phyloP scores from a whole-genome alignment of 257 asterid genomes.

The Ehretia macrophylla region DNA sequence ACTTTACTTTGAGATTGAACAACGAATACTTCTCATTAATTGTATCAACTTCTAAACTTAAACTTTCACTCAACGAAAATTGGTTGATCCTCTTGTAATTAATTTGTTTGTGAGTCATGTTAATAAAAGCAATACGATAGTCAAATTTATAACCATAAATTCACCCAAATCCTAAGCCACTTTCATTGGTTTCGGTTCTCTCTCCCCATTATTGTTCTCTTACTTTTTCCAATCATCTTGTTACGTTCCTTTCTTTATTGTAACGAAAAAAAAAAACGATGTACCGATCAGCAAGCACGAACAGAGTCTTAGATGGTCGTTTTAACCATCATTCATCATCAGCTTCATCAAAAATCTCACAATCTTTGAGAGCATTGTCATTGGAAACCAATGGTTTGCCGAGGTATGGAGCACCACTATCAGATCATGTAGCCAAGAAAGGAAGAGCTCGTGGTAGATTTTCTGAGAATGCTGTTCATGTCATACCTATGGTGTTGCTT shows the following conservation, averaged over 20 bases:
- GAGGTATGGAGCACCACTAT: conserved; percentile 37
- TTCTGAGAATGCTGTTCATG: conserved; percentile 63
- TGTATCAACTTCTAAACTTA: too few species aligned
- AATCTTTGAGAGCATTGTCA: conserved; percentile 50
- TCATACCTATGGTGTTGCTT: conserved; percentile 63
- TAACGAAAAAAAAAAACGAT: conserved; percentile 9
- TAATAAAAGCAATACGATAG: too few species aligned
- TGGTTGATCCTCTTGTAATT: too few species aligned
- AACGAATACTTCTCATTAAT: too few species aligned
- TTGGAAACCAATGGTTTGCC: conserved; percentile 36
- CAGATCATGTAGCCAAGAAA: conserved; percentile 44
- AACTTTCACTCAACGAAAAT: too few species aligned
- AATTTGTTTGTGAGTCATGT: too few species aligned
- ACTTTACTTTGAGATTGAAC: too few species aligned
- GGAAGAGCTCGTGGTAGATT: conserved; percentile 44
- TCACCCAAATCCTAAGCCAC: too few species aligned
- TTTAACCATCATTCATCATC: conserved; percentile 20
- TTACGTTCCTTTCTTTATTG: neutral
- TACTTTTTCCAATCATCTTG: too few species aligned
- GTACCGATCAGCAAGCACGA: conserved; percentile 62
- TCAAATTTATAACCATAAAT: too few species aligned
- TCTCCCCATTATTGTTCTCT: neutral
- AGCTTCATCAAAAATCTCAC: conserved; percentile 37
- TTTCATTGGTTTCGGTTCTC: conserved; percentile 7
- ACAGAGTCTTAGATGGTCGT: conserved; percentile 37